Conservation (phyloP, 371 early-diverging fungal genomes). For the Syncephalastrum racemosum region DNA sequence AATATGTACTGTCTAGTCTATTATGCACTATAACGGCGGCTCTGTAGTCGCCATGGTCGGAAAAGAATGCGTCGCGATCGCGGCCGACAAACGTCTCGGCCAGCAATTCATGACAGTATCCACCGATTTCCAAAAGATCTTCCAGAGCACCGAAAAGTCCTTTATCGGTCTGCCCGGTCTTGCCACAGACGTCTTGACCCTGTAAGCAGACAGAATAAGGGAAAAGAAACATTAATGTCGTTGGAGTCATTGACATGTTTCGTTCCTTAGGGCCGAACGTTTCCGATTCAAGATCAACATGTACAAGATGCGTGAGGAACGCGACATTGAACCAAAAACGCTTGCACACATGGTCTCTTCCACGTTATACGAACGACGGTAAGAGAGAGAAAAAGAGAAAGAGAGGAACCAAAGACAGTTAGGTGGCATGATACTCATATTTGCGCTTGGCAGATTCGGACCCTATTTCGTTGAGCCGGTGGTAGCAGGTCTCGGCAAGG, state of each 20-base stretch:
- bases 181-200: slow-evolving; percentile 97
- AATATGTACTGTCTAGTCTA: slow-evolving; percentile 44
- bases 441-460: slow-evolving; percentile 75
- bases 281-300: slow-evolving; percentile 96
- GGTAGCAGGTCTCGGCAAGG: slow-evolving; percentile 94
- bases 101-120: slow-evolving; percentile 93
- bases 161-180: slow-evolving; percentile 95
- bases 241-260: slow-evolving; percentile 2
- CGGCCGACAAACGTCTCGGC: slow-evolving; percentile 93
- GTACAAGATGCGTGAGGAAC: slow-evolving; percentile 96
- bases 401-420: too few species aligned
- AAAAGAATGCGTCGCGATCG: slow-evolving; percentile 98
- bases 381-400: slow-evolving; percentile 7
- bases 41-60: slow-evolving; percentile 99
- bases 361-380: slow-evolving; percentile 95
- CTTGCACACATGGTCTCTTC: slow-evolving; percentile 96
- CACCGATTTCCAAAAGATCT: slow-evolving; percentile 94
- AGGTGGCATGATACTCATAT: not conserved
- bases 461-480: slow-evolving; percentile 97
- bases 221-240: not conserved
- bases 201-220: slow-evolving; percentile 66
- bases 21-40: slow-evolving; percentile 93
- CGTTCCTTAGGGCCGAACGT: slow-evolving; percentile 67
- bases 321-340: slow-evolving; percentile 95
- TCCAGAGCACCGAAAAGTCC: slow-evolving; percentile 81